Evolutionary conservation across 2,329 filamentous ascomycete species (phyloP).

Genomic region (Xylariaceae sp.): DNA sequence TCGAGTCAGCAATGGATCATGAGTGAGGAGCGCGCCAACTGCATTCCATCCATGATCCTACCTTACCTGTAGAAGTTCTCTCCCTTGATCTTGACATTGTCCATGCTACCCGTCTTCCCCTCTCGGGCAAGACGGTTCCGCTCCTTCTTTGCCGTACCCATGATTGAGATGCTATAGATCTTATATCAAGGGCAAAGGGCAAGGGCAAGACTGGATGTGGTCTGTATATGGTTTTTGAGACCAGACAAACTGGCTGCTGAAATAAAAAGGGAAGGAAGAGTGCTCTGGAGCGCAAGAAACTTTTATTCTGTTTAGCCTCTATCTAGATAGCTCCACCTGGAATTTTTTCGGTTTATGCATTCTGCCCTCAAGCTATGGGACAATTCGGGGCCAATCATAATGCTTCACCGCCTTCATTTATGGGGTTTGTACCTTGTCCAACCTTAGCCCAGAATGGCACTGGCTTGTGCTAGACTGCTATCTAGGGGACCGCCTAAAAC

Average conservation of each 20-base stretch:
- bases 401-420: constrained; percentile 13
- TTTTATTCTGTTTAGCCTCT: constrained; percentile 11
- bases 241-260: constrained; percentile 20
- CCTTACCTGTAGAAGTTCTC: constrained; percentile 78
- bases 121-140: constrained; percentile 74
- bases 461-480: too few species aligned
- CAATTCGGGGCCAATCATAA: neutral
- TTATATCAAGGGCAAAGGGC: too few species aligned
- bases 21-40: neutral
- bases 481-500: too few species aligned
- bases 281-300: constrained; percentile 8
- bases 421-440: neutral
- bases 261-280: constrained; percentile 4
- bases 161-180: constrained; percentile 39
- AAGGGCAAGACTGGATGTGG: too few species aligned
- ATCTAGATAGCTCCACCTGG: constrained; percentile 1
- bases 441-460: neutral
- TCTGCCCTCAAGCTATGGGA: too few species aligned
- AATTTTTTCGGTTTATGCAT: constrained; percentile 16
- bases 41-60: constrained; percentile 5
- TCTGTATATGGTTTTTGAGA: constrained; percentile 9
- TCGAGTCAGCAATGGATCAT: constrained; percentile 1
- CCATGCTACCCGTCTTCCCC: constrained; percentile 78
- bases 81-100: constrained; percentile 87
- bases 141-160: constrained; percentile 94